Conservation (phyloP, 495 filamentous ascomycete species). For the Clavariopsis aquatica region DNA sequence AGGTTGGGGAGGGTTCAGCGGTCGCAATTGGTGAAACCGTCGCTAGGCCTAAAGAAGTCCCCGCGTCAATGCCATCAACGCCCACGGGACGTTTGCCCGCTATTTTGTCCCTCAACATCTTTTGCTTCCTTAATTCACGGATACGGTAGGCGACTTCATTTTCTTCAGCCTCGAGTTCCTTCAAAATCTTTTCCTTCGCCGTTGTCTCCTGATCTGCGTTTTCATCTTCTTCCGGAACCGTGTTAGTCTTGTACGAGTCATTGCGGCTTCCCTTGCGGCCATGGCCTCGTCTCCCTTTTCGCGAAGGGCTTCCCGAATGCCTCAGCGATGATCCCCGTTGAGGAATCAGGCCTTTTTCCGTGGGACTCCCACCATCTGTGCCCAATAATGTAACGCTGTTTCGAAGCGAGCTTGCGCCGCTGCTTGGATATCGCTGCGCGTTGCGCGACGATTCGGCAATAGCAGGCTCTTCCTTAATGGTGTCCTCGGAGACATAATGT, state of each 20-base stretch:
- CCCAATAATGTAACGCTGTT: slow-evolving; percentile 23
- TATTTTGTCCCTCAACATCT: slow-evolving; percentile 37
- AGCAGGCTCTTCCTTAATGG: slow-evolving; percentile 39
- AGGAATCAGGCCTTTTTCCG: slow-evolving; percentile 32
- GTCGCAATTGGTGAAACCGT: slow-evolving; percentile 36
- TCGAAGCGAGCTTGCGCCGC: slow-evolving; percentile 28
- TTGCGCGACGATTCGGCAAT: slow-evolving; percentile 32
- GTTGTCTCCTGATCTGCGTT: slow-evolving; percentile 21
- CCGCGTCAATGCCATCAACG: slow-evolving; percentile 28
- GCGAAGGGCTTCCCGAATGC: slow-evolving; percentile 38
- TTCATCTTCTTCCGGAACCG: slow-evolving; percentile 39
- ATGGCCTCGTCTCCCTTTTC: slow-evolving; percentile 26
- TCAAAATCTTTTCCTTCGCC: slow-evolving; percentile 32
- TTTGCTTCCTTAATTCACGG: slow-evolving; percentile 32
- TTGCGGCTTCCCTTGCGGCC: slow-evolving; percentile 30
- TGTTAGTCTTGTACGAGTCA: slow-evolving; percentile 39
- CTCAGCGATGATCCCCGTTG: slow-evolving; percentile 36
- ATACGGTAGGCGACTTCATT: slow-evolving; percentile 36
- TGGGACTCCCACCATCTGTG: slow-evolving; percentile 22
- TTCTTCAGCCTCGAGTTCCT: slow-evolving; percentile 36
- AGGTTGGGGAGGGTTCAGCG: slow-evolving; percentile 35
- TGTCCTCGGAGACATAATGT: slow-evolving; percentile 30
- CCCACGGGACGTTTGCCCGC: slow-evolving; percentile 37
- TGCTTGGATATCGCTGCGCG: slow-evolving; percentile 11
- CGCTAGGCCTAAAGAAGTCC: slow-evolving; percentile 30